Conservation (phyloP, 1,284 basidiomycete species). For the Schizophyllum amplum region DNA sequence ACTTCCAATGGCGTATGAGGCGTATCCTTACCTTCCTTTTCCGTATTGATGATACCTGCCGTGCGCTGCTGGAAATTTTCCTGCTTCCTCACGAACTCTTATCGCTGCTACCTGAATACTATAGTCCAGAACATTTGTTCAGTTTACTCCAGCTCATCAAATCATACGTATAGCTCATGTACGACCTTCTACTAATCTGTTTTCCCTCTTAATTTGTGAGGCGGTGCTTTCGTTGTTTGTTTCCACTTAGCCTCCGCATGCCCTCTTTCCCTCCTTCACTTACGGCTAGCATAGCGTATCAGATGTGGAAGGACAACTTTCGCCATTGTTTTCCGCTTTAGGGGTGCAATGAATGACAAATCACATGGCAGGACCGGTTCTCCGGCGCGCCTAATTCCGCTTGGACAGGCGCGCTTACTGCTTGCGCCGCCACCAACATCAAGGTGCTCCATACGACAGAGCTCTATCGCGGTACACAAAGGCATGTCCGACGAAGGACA, state of each 20-base stretch:
- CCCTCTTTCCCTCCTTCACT: neutral
- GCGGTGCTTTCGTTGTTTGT: neutral
- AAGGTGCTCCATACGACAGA: no score
- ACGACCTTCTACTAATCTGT: neutral
- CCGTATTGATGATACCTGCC: no score
- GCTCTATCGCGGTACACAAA: no score
- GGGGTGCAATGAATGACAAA: neutral
- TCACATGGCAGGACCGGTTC: neutral
- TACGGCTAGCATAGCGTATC: neutral
- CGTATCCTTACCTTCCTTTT: neutral
- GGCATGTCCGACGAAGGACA: no score
- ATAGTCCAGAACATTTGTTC: no score
- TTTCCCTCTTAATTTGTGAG: neutral
- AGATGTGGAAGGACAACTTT: neutral
- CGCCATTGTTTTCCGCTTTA: no score
- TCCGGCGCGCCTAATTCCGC: neutral
- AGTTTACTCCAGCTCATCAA: neutral
- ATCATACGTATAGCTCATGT: neutral
- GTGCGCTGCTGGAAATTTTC: no score
- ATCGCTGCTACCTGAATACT: no score
- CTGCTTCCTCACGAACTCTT: no score
- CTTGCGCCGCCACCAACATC: no score
- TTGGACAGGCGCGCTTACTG: constrained; percentile 1
- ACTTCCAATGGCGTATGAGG: neutral
- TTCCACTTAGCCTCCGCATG: no score